Evolutionary conservation across 1,284 basidiomycete species (phyloP).

Genomic region (Microbotryum silenes-acaulis): DNA sequence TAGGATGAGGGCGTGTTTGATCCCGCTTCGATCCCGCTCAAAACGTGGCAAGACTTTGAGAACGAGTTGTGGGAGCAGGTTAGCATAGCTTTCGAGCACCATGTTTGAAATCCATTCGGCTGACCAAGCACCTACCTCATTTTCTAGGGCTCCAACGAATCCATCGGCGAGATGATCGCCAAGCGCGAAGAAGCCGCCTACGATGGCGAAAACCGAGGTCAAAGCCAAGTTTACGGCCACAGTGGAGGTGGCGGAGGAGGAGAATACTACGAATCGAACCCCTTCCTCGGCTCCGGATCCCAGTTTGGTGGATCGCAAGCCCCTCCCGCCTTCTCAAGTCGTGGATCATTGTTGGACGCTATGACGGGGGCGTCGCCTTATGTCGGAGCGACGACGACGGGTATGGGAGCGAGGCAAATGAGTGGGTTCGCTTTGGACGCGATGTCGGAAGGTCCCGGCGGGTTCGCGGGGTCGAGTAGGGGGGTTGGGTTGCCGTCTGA

Average conservation of each 20-base stretch:
- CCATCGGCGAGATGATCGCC: constrained; percentile 30
- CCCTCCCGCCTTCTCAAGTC: not conserved
- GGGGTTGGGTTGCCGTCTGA: constrained; percentile 21
- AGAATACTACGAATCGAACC: too few species aligned
- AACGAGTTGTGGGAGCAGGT: constrained; percentile 97
- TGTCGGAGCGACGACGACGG: not conserved
- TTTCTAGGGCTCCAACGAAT: constrained; percentile 25
- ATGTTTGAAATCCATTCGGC: not conserved
- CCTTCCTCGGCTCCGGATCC: not conserved
- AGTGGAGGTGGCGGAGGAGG: too few species aligned
- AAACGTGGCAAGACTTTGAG: constrained; percentile 92
- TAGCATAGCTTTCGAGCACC: constrained; percentile 14
- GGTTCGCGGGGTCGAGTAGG: not conserved
- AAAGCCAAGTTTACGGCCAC: too few species aligned
- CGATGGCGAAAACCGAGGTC: constrained; percentile 56
- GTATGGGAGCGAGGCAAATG: not conserved
- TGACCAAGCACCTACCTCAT: not conserved
- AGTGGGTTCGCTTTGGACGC: not conserved
- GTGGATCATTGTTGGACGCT: not conserved
- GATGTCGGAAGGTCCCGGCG: not conserved
- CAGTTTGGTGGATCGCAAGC: constrained; percentile 9
- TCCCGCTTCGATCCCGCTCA: constrained; percentile 80
- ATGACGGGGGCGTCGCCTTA: not conserved
- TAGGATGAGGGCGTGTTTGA: constrained; percentile 92
- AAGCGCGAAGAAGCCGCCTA: constrained; percentile 43